Evolutionary conservation across 2,329 filamentous ascomycete genomes (phyloP), one percentile per base, ranked within the genome.

Genomic region (Dothidotthia symphoricarpi): DNA sequence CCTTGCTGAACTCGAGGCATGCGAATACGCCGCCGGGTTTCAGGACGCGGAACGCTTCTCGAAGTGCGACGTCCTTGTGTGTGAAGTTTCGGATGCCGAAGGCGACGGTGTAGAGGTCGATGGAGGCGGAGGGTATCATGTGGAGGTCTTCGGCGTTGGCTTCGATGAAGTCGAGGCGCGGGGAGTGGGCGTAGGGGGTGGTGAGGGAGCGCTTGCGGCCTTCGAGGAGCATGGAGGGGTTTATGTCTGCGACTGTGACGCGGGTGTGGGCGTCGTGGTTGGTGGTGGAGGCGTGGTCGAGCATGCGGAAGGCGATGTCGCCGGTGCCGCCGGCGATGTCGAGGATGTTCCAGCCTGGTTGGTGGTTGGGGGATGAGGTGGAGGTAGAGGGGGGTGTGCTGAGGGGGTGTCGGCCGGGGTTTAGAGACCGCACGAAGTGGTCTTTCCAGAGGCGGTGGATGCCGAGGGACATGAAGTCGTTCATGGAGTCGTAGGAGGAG

Each of bases 81-180:
- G 88, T 93, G 71, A 98, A 98, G 70, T 98, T 98, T 34, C 93
- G 80, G 64, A 98, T 97, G 22, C 93, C 93, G 61, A 98, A 98
- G 0, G 91, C 89, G 3, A 98, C 93, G 0, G 93, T 98, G 73
- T 98, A 98, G 4, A 98, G 76, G 66, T 98, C 93, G 38, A 97
- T 76, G n/a, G 78, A 85, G 60, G 77, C 75, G 55, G 80, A 75
- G 2, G 83, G 75, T 38, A 96, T 78, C 57, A 49, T 77, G 35
- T 67, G 70, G 19, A 97, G 78, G 33, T 80, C 72, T 61, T 96
- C 88, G 7, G 93, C 93, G 63, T 98, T 95, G 46, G 88, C 91
- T 58, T 95, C 85, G 53, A 96, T 76, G 69, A 95, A 98, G 38
- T 69, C 66, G n/a, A 84, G 62, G 3, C 80, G 69, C 8, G 70